Evolutionary conservation across 352 stramenopile species (phyloP), one percentile per base, ranked within the genome.

Genomic region (Elongisporangium anandrum): DNA sequence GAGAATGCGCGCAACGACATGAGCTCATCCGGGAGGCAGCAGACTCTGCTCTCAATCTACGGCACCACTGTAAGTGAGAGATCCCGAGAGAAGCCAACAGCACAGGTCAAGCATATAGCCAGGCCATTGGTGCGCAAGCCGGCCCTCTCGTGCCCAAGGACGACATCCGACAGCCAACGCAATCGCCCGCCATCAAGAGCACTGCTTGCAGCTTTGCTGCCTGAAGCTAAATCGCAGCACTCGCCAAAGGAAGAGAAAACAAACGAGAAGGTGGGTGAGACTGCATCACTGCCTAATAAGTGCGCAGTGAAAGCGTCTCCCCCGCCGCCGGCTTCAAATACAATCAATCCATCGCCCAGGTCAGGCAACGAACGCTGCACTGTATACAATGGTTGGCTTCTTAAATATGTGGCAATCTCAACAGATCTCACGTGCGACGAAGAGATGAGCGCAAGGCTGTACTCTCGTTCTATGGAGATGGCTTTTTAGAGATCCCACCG

Each of bases 401-500:
- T n/a, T n/a, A n/a, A n/a, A n/a, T n/a, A 45, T 45, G 34, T 45
- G 13, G 10, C 17, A 45, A 12, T 17, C 10, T 45, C 13, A 45
- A 17, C 4, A 45, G 34, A 45, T 45, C 34, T 17, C 34, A 45
- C 10, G 34, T 45, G 4, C 9, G 34, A 45, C 34, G 12, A 3
- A 9, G 34, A 3, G 26, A 12, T 17, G 54, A 52, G 15, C 52
- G 47, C 5, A 54, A 48, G n/a, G 10, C 60, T 3, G 68, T 81
- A 16, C 69, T 85, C 26, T 74, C 75, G 3, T 59, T 85, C 6
- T 85, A 85, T 29, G 75, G 75, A 1, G 75, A 85, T 47, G 75
- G 75, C 2, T 85, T 83, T 55, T 39, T 85, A 19, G 73, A 85
- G 29, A 63, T 81, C n/a, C 70, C 51, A 2, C 54, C 61, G 7